Evolutionary conservation across 148 eudicot species (phyloP), one percentile per base, ranked within the genome.

Genomic region (Diospyros kaki): DNA sequence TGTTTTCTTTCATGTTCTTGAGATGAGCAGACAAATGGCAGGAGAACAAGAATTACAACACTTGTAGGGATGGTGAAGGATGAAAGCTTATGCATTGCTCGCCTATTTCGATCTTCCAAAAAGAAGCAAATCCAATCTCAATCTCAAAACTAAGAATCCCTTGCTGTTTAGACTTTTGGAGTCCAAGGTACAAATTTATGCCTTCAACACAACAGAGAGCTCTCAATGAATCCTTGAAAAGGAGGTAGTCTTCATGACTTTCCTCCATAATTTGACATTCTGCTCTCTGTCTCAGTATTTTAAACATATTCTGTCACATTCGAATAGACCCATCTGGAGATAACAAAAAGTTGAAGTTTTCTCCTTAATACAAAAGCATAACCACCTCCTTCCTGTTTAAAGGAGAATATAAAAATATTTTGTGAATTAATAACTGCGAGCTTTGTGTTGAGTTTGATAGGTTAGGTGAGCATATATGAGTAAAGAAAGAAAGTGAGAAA

Each of bases 11-110:
- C 10, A 11, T 63, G 74, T 8, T 77, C 58, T 60, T 68, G 76
- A 58, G 82, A 78, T 58, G 85, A 66, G 40, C 48, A 4, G 48
- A 64, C 82, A 45, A 76, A 69, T 72, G 79, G 74, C 39, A 68
- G 65, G 67, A 82, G 65, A 38, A 65, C 54, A 41, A 75, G 77
- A 64, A 78, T 28, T 1, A 18, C 53, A 39, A 76, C 42, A 51
- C 65, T 65, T 44, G 40, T 50, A 48, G 66, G 55, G 13, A 67
- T 67, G 43, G 54, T 66, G 45, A 63, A 71, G 59, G 56, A 60
- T 59, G 62, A 28, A 8, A 72, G 12, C 76, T 71, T 42, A 43
- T 62, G 65, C 18, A 44, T 9, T 9, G 46, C 10, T 38, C 44
- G 45, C 82, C 72, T 72, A 12, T 43, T 82, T 13, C 55, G 65